Base-by-base conservation (phyloP, 805 yeast species). In the Starmerella vaccinii region DNA sequence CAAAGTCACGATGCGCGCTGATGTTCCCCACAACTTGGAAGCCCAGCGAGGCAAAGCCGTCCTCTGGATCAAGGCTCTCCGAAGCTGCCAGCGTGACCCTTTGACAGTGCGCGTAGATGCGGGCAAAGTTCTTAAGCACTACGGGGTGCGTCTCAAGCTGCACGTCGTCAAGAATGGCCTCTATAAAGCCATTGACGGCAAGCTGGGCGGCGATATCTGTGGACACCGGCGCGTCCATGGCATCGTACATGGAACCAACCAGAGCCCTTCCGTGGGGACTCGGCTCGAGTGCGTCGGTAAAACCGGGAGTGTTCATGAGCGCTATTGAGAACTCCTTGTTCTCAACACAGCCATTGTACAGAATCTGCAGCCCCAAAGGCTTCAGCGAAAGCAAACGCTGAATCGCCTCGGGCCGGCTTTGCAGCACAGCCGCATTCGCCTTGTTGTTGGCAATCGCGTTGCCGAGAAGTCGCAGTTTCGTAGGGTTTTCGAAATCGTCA, bases 381-480 rank as follows among this genome's bases (percentile, higher is more conserved):
- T 37, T 46, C 5, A 35, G 18, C 3, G 5, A 4, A 18, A 52
- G 40, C 12, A 55, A 41, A 10, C 19, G 22, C 10, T 21, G 40
- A 8, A 52, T 16, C n/a, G 49, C 51, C 3, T 32, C 46, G 3
- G 30, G 33, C 4, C 42, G 30, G 2, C 16, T n/a, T 15, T 40
- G 47, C 10, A 55, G 47, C n/a, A 40, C 12, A 2, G 23, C 47
- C 4, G 54, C 48, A 33, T 55, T 52, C 16, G 15, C 49, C 24
- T 2, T 30, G 8, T 34, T 42, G 19, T 50, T 35, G 12, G 54
- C 54, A 5, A 56, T 49, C 8, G 55, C 48, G 38, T 56, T 56
- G 8, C 57, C 59, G 5, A 56, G 56, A 4, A 56, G 50, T 19
- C 59, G 29, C 30, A 56, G 44, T 18, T 32, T 27, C 2, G 52